Percentiles rank a stretch among this genome's conserved stretches.
Conservation (phyloP, 1,139 yeast species). For the Yamadazyma atlantica region DNA sequence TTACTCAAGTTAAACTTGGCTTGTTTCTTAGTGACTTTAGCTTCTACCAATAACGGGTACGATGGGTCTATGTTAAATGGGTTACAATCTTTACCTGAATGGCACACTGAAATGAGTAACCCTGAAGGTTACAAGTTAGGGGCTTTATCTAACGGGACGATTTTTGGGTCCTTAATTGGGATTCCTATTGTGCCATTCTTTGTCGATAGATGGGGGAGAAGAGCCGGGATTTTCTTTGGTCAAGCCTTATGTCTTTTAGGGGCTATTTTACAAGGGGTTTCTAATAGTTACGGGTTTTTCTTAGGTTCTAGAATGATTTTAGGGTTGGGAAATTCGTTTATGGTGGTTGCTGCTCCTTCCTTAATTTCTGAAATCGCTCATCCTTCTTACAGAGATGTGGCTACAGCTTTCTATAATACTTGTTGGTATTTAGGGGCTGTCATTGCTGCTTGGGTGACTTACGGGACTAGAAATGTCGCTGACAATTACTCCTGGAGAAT, state of each 20-base stretch:
- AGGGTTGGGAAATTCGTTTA: constrained; percentile 43
- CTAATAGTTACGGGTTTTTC: constrained; percentile 40
- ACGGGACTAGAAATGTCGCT: constrained; percentile 38
- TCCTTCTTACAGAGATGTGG: constrained; percentile 47
- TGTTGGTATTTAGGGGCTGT: constrained; percentile 56
- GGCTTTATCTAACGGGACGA: constrained; percentile 37
- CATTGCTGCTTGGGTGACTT: constrained; percentile 55
- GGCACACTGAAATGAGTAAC: constrained; percentile 25
- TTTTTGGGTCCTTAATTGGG: constrained; percentile 24
- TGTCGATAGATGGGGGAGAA: constrained; percentile 35
- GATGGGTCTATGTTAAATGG: constrained; percentile 56
- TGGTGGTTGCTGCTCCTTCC: constrained; percentile 40
- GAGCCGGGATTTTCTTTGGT: constrained; percentile 27
- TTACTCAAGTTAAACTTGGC: constrained; percentile 34
- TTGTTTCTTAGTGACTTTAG: constrained; percentile 38
- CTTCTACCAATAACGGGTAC: constrained; percentile 51
- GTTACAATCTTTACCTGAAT: constrained; percentile 40
- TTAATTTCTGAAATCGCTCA: constrained; percentile 44
- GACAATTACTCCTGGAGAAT: constrained; percentile 40
- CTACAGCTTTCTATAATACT: constrained; percentile 47
- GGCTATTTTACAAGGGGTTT: constrained; percentile 42
- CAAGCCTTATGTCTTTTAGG: constrained; percentile 31
- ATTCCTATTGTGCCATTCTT: constrained; percentile 22
- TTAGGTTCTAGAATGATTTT: constrained; percentile 36
- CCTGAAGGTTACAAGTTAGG: constrained; percentile 41